phyloP scores from a whole-genome alignment of 805 yeast genomes.

The Saccharomycopsis javanensis region DNA sequence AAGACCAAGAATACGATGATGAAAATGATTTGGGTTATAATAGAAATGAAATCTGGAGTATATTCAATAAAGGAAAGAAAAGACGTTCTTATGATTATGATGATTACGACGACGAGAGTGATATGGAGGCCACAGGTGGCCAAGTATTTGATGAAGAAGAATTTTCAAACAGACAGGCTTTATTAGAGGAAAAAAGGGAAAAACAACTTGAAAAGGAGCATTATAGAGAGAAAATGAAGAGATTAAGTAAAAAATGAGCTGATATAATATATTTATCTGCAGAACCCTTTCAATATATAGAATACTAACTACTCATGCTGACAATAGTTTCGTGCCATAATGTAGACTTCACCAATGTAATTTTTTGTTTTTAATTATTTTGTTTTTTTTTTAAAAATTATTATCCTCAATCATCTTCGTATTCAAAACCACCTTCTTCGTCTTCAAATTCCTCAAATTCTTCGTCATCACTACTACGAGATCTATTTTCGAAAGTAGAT shows the following conservation, averaged over 20 bases:
- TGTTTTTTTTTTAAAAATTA: not conserved
- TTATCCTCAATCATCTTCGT: not conserved
- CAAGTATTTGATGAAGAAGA: slow-evolving; percentile 81
- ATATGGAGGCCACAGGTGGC: slow-evolving; percentile 93
- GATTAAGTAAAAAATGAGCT: slow-evolving; percentile 21
- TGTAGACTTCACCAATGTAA: not conserved
- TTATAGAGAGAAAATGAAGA: slow-evolving; percentile 35
- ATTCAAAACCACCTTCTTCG: not conserved
- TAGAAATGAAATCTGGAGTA: slow-evolving; percentile 81
- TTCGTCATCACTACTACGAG: not conserved
- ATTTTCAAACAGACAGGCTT: slow-evolving; percentile 56
- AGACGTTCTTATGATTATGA: slow-evolving; percentile 34
- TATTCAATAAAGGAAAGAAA: slow-evolving; percentile 59
- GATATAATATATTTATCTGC: not conserved
- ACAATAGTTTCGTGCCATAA: no score
- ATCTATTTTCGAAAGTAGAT: not conserved
- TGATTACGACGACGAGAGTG: slow-evolving; percentile 40
- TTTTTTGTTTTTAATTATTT: no score
- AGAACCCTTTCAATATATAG: not conserved
- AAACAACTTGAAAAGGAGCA: slow-evolving; percentile 45
- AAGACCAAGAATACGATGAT: slow-evolving; percentile 29
- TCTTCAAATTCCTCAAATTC: not conserved
- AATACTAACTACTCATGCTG: no score
- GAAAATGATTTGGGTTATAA: slow-evolving; percentile 42
- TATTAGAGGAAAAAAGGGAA: slow-evolving; percentile 67